Percentiles rank a stretch among this genome's conserved stretches.
These are phyloP conservation scores for Coemansia sp. DNA, from an alignment of 192 early-diverging fungal genomes.

Conservation along the genomic window DNA sequence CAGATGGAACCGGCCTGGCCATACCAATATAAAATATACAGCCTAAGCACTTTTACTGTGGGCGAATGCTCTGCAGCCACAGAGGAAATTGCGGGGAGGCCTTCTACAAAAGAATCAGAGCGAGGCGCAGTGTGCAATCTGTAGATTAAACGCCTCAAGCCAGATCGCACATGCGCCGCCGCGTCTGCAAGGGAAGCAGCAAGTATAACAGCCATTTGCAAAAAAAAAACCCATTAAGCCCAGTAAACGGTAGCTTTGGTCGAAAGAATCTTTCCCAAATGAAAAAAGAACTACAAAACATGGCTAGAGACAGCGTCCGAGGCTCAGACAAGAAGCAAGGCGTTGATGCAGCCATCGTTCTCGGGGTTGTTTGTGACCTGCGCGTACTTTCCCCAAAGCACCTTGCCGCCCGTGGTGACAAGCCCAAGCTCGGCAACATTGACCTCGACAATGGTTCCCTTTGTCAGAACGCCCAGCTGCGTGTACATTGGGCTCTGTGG, in stretches of 20 bases:
- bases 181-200: too few relatives aligned
- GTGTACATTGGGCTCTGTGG: constrained; percentile 95
- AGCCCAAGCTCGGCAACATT: constrained; percentile 95
- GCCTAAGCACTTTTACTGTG: too few relatives aligned
- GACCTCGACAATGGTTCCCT: constrained; percentile 96
- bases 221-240: too few relatives aligned
- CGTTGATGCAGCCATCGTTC: constrained; percentile 95
- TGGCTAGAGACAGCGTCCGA: neutral
- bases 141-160: too few relatives aligned
- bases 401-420: constrained; percentile 95
- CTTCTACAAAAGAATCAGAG: too few relatives aligned
- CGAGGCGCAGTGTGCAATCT: too few relatives aligned
- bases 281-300: neutral
- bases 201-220: too few relatives aligned
- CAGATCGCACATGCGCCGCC: too few relatives aligned
- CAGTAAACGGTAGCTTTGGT: too few relatives aligned
- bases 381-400: constrained; percentile 97
- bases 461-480: constrained; percentile 95
- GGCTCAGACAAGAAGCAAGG: constrained; percentile 83
- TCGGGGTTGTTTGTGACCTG: constrained; percentile 99
- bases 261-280: neutral
- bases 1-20: neutral
- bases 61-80: neutral
- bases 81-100: too few relatives aligned
- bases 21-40: neutral